Evolutionary conservation across 2,329 filamentous ascomycete species (phyloP).

Genomic region (Neonectria sp.): DNA sequence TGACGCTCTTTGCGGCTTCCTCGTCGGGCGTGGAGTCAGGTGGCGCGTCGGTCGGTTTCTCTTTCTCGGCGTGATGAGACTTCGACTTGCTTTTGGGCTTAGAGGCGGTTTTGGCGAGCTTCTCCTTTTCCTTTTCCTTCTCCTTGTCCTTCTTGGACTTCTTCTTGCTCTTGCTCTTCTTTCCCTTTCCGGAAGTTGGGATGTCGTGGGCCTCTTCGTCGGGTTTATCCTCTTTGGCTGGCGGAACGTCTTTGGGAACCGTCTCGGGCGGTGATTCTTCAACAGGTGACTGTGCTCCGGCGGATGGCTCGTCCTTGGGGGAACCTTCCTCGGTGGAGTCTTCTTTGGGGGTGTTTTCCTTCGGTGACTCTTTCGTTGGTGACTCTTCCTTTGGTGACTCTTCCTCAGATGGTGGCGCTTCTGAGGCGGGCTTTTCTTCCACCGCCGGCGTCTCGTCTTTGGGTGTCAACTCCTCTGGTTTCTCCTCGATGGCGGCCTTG

Average conservation of each 20-base stretch:
- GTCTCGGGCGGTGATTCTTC: slow-evolving; percentile 11
- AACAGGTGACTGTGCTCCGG: slow-evolving; percentile 21
- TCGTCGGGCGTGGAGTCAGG: slow-evolving; percentile 14
- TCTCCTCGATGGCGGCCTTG: slow-evolving; percentile 9
- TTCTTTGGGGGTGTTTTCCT: slow-evolving; percentile 20
- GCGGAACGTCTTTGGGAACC: slow-evolving; percentile 17
- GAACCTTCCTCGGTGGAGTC: slow-evolving; percentile 15
- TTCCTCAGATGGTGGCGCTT: slow-evolving; percentile 6
- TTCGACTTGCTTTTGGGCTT: slow-evolving; percentile 16
- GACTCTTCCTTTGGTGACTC: slow-evolving; percentile 14
- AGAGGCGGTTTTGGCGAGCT: slow-evolving; percentile 11
- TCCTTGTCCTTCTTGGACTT: slow-evolving; percentile 24
- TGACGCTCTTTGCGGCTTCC: slow-evolving; percentile 15
- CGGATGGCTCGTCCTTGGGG: slow-evolving; percentile 28
- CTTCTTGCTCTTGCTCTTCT: slow-evolving; percentile 38
- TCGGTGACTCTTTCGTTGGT: slow-evolving; percentile 12
- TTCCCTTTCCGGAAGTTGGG: slow-evolving; percentile 22
- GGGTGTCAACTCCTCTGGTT: background rate
- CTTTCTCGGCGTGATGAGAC: background rate
- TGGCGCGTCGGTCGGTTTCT: background rate
- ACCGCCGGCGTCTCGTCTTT: slow-evolving; percentile 8
- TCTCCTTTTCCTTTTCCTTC: slow-evolving; percentile 33
- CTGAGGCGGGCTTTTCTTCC: slow-evolving; percentile 21
- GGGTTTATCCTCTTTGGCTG: slow-evolving; percentile 16
- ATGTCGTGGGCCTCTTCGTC: slow-evolving; percentile 29